phyloP scores from a whole-genome alignment of 1,284 basidiomycete species.

The Laetiporus sulphureus region DNA sequence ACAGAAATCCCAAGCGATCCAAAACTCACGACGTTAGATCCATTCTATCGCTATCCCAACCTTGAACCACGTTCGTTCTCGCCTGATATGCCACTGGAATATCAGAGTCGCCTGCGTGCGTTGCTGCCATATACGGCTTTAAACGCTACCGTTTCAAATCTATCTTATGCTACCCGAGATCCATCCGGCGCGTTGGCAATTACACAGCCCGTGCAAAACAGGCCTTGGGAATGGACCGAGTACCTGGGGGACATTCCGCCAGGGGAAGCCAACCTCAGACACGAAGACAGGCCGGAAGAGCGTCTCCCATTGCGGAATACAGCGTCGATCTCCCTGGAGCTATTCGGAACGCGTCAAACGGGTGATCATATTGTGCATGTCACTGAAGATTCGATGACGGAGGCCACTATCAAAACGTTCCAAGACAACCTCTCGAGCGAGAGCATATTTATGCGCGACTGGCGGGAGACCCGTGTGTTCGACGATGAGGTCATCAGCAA shows the following conservation, averaged over 20 bases:
- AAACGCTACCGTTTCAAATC: constrained; percentile 44
- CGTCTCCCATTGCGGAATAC: constrained; percentile 50
- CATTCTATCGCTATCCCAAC: constrained; percentile 57
- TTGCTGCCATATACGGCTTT: constrained; percentile 50
- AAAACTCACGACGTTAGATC: constrained; percentile 44
- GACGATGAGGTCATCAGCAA: constrained; percentile 14
- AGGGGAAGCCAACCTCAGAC: constrained; percentile 34
- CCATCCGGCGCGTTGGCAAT: constrained; percentile 40
- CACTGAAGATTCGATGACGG: constrained; percentile 28
- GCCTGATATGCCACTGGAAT: constrained; percentile 48
- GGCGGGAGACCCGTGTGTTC: constrained; percentile 55
- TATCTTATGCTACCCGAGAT: constrained; percentile 52
- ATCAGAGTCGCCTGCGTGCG: constrained; percentile 45
- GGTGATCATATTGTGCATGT: constrained; percentile 45
- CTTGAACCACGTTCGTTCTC: constrained; percentile 46
- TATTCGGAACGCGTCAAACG: constrained; percentile 57
- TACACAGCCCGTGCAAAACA: constrained; percentile 53
- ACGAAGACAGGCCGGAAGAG: constrained; percentile 34
- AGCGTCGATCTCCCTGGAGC: constrained; percentile 66
- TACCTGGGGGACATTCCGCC: constrained; percentile 55
- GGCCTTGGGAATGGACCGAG: constrained; percentile 83
- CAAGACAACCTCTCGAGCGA: constrained; percentile 59
- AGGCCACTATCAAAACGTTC: constrained; percentile 46
- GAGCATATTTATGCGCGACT: constrained; percentile 64
- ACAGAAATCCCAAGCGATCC: constrained; percentile 57